Base-by-base conservation (phyloP, 768 basidiomycete genomes). In the Guyanaporus albipodus region DNA sequence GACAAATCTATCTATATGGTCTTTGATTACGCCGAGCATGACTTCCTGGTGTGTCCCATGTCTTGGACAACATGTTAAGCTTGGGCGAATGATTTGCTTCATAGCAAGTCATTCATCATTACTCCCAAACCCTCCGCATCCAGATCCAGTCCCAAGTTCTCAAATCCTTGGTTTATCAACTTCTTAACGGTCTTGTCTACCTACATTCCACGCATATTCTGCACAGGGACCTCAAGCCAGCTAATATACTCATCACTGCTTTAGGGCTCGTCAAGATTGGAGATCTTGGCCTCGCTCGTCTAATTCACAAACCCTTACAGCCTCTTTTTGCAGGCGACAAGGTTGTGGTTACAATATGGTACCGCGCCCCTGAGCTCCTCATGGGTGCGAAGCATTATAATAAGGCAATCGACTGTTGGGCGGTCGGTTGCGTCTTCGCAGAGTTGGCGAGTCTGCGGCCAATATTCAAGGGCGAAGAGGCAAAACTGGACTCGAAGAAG, bases 1-100 rank as follows among this genome's bases (percentile, higher is more conserved):
- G 96, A 98, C 55, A 97, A 97, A 67, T 92, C 91, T 2, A 98
- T 99, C 52, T 96, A 93, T 66, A 97, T 99, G 91, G 93, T 98
- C 12, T 98, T 99, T 55, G 95, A 98, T 57, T 99, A 96, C 58
- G 95, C 95, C 6, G 96, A 98, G 60, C 96, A 99, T 60, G 96
- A 99, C 67, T 97, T 98, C 62, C 76, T 98, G 38, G 94, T 92
- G 51, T 49, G 89, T 70, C 6, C n/a, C 21, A 21, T 24, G 6
- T 22, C 18, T 21, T 17, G 35, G 8, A 8, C 15, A 26, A 4
- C 21, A n/a, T 24, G 39, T 22, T 12, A 21, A 17, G 35, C 17
- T 31, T 29, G 18, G n/a, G 2, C 12, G 4, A 10, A 52, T 18
- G 18, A 24, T 40, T 17, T 50, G 36, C 11, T 38, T 42, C 24